Percentiles rank a stretch among this genome's conserved stretches.
Evolutionary conservation across 2,329 filamentous ascomycete species (phyloP).

Genomic region (Arachnomyces sp.): DNA sequence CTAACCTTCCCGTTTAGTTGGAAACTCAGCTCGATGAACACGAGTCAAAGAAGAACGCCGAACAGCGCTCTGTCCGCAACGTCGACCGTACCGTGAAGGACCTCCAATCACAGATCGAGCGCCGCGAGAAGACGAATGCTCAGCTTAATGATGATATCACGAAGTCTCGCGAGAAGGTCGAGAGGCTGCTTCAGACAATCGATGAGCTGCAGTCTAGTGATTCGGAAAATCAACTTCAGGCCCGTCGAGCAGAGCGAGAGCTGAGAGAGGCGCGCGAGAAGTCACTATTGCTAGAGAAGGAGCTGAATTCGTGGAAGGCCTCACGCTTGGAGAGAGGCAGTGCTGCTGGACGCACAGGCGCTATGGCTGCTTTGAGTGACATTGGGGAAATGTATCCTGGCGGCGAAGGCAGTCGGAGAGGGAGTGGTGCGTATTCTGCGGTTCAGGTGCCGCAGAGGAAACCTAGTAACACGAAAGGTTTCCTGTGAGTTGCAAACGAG

Average conservation of each 20-base stretch:
- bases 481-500: conserved; percentile 48
- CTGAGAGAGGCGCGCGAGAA: conserved; percentile 83
- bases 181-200: conserved; percentile 81
- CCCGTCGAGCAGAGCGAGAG: conserved; percentile 81
- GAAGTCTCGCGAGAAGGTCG: conserved; percentile 82
- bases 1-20: conserved; percentile 51
- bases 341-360: conserved; percentile 19
- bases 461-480: conserved; percentile 71
- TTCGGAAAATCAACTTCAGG: conserved; percentile 69
- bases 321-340: conserved; percentile 57
- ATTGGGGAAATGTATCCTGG: conserved; percentile 21
- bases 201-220: conserved; percentile 90
- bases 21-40: conserved; percentile 80
- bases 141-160: conserved; percentile 76
- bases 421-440: conserved; percentile 27
- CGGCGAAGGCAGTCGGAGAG: conserved; percentile 26
- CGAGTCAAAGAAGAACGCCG: conserved; percentile 68
- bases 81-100: conserved; percentile 92
- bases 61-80: conserved; percentile 81
- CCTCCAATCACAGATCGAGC: conserved; percentile 82
- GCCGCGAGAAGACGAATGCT: conserved; percentile 78
- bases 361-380: conserved; percentile 30
- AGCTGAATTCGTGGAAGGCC: conserved; percentile 74
- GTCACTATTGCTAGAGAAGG: conserved; percentile 70
- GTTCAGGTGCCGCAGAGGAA: conserved; percentile 58